Percentiles rank a stretch among this genome's conserved stretches.
These are phyloP conservation scores for Alternaria conjuncta DNA, from an alignment of 2,329 filamentous ascomycete species.

Conservation along the genomic window DNA sequence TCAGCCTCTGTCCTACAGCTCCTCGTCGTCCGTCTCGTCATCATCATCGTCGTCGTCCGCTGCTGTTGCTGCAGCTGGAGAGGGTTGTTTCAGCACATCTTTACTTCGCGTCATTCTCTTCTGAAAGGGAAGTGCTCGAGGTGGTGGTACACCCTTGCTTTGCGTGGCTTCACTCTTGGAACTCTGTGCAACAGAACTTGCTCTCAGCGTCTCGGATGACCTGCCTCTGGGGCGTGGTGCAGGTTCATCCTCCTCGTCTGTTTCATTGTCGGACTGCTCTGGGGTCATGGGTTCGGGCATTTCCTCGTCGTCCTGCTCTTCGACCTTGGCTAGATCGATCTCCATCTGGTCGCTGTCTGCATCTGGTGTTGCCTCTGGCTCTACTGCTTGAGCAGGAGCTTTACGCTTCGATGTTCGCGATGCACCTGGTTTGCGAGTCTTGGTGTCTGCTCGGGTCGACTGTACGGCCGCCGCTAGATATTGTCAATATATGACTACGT, in stretches of 20 bases:
- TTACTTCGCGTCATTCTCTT: constrained; percentile 27
- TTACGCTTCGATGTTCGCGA: constrained; percentile 48
- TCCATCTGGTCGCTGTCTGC: constrained; percentile 45
- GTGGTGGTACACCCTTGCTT: constrained; percentile 37
- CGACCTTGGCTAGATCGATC: constrained; percentile 35
- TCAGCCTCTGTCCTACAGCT: constrained; percentile 26
- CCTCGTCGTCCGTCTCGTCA: constrained; percentile 49
- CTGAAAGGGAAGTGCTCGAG: constrained; percentile 45
- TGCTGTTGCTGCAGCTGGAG: constrained; percentile 4
- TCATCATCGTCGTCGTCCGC: constrained; percentile 32
- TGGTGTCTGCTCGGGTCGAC: constrained; percentile 29
- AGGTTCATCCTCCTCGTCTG: constrained; percentile 41
- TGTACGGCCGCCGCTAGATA: constrained; percentile 38
- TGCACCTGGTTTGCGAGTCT: constrained; percentile 38
- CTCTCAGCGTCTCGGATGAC: constrained; percentile 26
- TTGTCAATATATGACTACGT: not conserved
- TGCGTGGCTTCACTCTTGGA: constrained; percentile 19
- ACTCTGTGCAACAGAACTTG: constrained; percentile 24
- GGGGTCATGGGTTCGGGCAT: constrained; percentile 37
- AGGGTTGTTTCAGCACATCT: constrained; percentile 16
- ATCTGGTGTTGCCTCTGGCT: constrained; percentile 27
- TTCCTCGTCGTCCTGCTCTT: constrained; percentile 36
- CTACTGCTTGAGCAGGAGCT: constrained; percentile 31
- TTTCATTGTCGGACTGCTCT: constrained; percentile 46
- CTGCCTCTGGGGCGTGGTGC: constrained; percentile 13